Conservation (phyloP, 2,329 filamentous ascomycete genomes). For the Capronia coronata region DNA sequence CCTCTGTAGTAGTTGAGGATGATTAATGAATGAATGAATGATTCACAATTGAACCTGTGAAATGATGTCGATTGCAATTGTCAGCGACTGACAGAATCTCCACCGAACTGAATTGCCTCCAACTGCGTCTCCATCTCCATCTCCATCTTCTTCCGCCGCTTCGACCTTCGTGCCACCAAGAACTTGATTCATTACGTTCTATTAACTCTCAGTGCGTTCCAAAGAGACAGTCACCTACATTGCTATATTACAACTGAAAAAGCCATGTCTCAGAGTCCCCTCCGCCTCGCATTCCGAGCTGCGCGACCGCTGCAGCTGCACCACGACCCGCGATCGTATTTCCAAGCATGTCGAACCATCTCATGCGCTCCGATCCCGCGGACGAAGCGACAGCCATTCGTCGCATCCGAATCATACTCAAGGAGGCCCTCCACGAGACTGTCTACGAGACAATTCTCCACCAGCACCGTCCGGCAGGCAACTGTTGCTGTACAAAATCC, state of each 20-base stretch:
- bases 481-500: slow-evolving; percentile 57
- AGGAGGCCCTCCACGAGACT: background rate
- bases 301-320: slow-evolving; percentile 18
- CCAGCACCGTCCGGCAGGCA: slow-evolving; percentile 32
- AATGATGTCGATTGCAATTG: background rate
- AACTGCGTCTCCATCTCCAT: background rate
- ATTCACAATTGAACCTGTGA: background rate
- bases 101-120: background rate
- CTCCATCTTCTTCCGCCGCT: too few species aligned
- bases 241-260: too few species aligned
- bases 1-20: too few species aligned
- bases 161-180: too few species aligned
- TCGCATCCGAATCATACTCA: background rate
- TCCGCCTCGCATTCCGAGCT: slow-evolving; percentile 31
- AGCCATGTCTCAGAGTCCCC: slow-evolving; percentile 15
- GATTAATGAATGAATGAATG: too few species aligned
- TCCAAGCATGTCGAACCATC: slow-evolving; percentile 22
- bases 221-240: too few species aligned
- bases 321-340: slow-evolving; percentile 21
- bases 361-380: background rate
- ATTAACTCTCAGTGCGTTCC: too few species aligned
- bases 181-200: too few species aligned
- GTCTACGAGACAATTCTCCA: slow-evolving; percentile 32
- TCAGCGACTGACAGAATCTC: slow-evolving; percentile 17
- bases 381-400: background rate